Evolutionary conservation across 2,329 filamentous ascomycete species (phyloP), one percentile per base, ranked within the genome.

Genomic region (Claviceps humidiphila): DNA sequence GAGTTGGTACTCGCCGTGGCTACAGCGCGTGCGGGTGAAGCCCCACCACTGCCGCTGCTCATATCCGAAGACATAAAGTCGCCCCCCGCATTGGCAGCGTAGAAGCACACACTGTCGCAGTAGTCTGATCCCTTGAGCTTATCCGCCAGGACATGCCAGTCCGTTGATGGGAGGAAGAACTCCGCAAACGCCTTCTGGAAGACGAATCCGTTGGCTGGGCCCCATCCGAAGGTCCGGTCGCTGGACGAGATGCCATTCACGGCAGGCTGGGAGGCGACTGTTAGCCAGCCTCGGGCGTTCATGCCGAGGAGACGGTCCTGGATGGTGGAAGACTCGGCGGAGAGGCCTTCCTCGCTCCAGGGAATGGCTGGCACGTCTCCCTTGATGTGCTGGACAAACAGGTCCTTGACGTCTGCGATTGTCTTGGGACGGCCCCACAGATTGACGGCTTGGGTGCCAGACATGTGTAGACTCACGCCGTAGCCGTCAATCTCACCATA

Each of bases 161-260:
- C 87, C 0, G 76, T 67, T 0, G 75, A 71, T 0, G 90, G 83
- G 53, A 95, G 72, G 74, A 98, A 98, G 71, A 97, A 89, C 67
- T 98, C 93, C 50, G 98, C 89, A 67, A 98, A 98, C 0, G 91
- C 86, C 70, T 97, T 98, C 64, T 98, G 93, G 73, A 96, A 98
- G 47, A 97, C 89, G 66, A 95, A 97, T 17, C 93, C 93, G 61
- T 90, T 84, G 49, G 78, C 80, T 0, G 93, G 93, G 1, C 93
- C 93, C 93, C 93, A 98, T 57, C 93, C 93, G 61, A 95, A 95
- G 20, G 87, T 80, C 3, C 77, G 70, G 65, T 98, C 81, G 47
- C 77, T 80, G 30, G 87, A 94, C 39, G 78, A 78, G 20, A 90
- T 71, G 43, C 90, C 89, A 64, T 96, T 95, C 53, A 96, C 89